Conservation (phyloP, 1,139 yeast genomes). For the Taphrina pruni region DNA sequence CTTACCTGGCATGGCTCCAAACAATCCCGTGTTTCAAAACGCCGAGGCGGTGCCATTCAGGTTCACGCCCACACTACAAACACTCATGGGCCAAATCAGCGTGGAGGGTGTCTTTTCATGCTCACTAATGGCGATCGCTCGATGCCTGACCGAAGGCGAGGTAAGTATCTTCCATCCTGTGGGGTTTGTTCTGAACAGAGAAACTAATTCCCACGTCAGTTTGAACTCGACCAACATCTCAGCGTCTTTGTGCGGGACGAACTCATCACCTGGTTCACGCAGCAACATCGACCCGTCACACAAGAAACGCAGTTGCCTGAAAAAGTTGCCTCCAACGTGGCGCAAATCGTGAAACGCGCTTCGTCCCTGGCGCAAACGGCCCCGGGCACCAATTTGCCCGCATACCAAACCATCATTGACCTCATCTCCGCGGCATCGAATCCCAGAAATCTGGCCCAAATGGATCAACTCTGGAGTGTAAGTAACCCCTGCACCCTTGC, state of each 20-base stretch:
- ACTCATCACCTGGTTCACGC: slow-evolving; percentile 84
- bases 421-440: slow-evolving; percentile 94
- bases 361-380: slow-evolving; percentile 74
- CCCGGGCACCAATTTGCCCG: slow-evolving; percentile 68
- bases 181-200: not conserved
- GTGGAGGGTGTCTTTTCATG: slow-evolving; percentile 90
- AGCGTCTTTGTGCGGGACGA: slow-evolving; percentile 95
- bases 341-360: slow-evolving; percentile 72
- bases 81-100: slow-evolving; percentile 88
- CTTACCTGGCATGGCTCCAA: slow-evolving; percentile 72
- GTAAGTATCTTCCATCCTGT: slow-evolving; percentile 60
- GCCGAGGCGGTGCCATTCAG: slow-evolving; percentile 97
- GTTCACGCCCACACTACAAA: slow-evolving; percentile 92
- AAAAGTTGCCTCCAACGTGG: slow-evolving; percentile 87
- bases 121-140: slow-evolving; percentile 81
- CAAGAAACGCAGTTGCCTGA: slow-evolving; percentile 83
- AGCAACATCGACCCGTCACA: slow-evolving; percentile 69
- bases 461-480: slow-evolving; percentile 89
- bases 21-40: slow-evolving; percentile 83
- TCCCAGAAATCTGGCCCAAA: slow-evolving; percentile 89
- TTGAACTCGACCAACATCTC: slow-evolving; percentile 55
- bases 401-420: slow-evolving; percentile 92
- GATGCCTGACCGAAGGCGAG: slow-evolving; percentile 88
- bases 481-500: not conserved
- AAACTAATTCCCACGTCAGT: slow-evolving; percentile 29